Evolutionary conservation across 768 basidiomycete genomes (phyloP), one percentile per base, ranked within the genome.

Genomic region (Pleurotus salmoneostramineus): DNA sequence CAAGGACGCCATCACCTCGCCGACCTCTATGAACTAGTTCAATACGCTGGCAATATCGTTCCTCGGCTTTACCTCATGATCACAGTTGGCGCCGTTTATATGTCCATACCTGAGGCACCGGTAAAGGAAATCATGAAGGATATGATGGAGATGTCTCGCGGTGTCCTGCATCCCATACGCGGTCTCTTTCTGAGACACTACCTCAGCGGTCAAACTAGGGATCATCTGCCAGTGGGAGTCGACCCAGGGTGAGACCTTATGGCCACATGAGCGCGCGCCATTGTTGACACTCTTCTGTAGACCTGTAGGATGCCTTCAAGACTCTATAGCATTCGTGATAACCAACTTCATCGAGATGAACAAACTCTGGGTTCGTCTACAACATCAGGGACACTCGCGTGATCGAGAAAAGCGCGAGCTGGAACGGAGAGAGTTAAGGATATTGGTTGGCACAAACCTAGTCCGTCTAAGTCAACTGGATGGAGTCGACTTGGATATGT

Each of bases 261-360:
- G 44, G 36, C 58, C 52, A 51, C 55, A 6, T 31, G 55, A 7
- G 42, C n/a, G 14, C 42, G 35, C 50, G 27, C 31, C 11, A 12
- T 60, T 8, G 52, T 50, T 57, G 50, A 60, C 40, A 5, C 11
- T 14, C 15, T 31, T 31, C n/a, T 58, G 11, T 56, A 97, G 95
- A 14, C 91, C 95, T 12, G 71, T 77, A 49, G 97, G 96, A 49
- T 92, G 94, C 68, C 78, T 99, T 2, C 89, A 95, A 73, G 97
- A 99, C 72, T 98, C 95, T 0, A 96, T 93, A 61, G 84, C 85
- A 2, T 98, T 98, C 69, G 95, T 98, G 42, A 81, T 99, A 59
- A 98, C 95, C 60, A 98, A 98, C 72, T 98, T 99, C 67, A 93
- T 99, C 69, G 97, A 99, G 69, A 99, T 98, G 96, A 98, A 98